Conservation (phyloP, 768 basidiomycete genomes). For the Rhodocollybia butyracea region DNA sequence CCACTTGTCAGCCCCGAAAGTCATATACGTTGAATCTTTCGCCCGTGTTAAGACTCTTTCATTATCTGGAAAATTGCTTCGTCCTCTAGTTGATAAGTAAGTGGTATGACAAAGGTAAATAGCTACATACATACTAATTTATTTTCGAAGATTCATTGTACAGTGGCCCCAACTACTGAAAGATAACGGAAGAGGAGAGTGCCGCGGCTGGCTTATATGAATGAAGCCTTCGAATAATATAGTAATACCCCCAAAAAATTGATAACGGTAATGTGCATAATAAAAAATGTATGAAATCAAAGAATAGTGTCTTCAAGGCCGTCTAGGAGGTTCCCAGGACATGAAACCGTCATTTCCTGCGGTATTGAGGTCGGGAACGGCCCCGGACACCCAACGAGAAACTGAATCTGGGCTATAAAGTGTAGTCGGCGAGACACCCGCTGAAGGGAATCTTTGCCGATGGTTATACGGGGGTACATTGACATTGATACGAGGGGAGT, state of each 20-base stretch:
- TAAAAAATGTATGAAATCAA: neutral
- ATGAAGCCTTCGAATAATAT: no score
- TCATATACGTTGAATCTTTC: conserved; percentile 93
- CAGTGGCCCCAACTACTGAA: conserved; percentile 76
- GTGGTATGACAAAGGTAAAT: conserved; percentile 13
- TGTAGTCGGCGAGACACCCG: neutral
- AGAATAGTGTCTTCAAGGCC: conserved; percentile 6
- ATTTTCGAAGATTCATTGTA: conserved; percentile 67
- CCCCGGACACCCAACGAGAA: conserved; percentile 17
- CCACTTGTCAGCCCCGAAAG: conserved; percentile 62
- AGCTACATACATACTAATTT: neutral
- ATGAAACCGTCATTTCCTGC: conserved; percentile 56
- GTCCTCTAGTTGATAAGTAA: conserved; percentile 78
- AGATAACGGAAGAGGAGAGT: conserved; percentile 43
- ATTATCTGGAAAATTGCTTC: conserved; percentile 79
- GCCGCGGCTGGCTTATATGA: conserved; percentile 66
- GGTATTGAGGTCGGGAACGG: conserved; percentile 24
- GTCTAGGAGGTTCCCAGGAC: conserved; percentile 55
- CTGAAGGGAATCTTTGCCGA: neutral
- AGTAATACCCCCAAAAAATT: no score
- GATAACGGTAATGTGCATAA: neutral
- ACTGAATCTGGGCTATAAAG: conserved; percentile 16
- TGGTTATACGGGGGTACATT: neutral
- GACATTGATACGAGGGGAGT: neutral
- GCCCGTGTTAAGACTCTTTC: conserved; percentile 82